Conservation (phyloP, 106 monocot species). For the Posidonia australis region DNA sequence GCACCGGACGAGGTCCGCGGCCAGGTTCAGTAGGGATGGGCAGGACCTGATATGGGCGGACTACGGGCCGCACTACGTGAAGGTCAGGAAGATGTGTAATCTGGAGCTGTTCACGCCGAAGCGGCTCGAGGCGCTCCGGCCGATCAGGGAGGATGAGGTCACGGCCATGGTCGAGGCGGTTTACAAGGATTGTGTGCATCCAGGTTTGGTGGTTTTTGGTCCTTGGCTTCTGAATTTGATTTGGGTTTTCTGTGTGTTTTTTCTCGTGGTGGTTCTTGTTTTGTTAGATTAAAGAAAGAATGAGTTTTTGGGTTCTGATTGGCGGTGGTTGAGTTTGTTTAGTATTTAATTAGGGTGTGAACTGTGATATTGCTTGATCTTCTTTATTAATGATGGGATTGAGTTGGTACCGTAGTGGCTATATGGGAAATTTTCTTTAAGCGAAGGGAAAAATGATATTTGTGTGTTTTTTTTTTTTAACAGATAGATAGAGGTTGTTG, state of each 20-base stretch:
- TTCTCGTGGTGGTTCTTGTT: background rate
- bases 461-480: no score
- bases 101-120: conserved; percentile 82
- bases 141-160: conserved; percentile 90
- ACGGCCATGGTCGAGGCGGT: conserved; percentile 93
- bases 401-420: no score
- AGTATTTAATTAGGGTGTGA: no score
- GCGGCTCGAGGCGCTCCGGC: conserved; percentile 66
- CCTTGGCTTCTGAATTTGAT: no score
- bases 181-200: conserved; percentile 30
- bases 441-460: no score
- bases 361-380: no score
- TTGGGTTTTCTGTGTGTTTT: no score
- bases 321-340: no score
- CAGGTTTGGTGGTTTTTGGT: conserved; percentile 18
- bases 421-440: no score
- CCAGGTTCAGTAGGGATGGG: conserved; percentile 72
- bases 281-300: no score
- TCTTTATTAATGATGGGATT: no score
- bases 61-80: conserved; percentile 92
- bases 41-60: conserved; percentile 83
- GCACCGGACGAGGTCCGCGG: conserved; percentile 54
- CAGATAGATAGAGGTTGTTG: background rate
- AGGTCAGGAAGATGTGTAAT: conserved; percentile 85
- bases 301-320: no score